Base-by-base conservation (phyloP, 805 yeast species). In the Suhomyces prunicola region DNA sequence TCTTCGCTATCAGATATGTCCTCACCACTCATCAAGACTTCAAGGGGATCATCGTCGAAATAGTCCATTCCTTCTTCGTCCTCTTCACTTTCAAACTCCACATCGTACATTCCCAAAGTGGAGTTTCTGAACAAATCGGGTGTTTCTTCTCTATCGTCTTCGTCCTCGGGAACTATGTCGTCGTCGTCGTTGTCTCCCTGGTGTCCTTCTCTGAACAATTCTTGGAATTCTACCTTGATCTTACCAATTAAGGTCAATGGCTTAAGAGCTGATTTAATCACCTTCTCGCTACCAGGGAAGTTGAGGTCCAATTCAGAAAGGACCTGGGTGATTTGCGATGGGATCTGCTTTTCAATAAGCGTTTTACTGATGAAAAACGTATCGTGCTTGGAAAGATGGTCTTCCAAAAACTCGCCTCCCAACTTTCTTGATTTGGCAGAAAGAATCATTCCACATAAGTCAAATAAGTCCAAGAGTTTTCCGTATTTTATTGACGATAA, bases 51-150 rank as follows among this genome's bases (percentile, higher is more conserved):
- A 41, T 61, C 70, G 15, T 68, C 72, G 41, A 66, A 68, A 46
- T 63, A 69, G 24, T 77, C 82, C 24, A 75, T 79, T 41, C 78
- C 84, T 23, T 74, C 81, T n/a, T 75, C 82, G 23, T 74, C 81
- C 9, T 75, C 82, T 33, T 84, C 87, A 44, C 82, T 81, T 57
- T 83, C 87, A 35, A 81, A 79, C 49, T 86, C 94, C 40, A 88
- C 85, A 60, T 93, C 97, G 65, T 87, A 93, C 96, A 93, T 92
- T 1, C 97, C 97, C 41, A 93, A 75, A 0, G 97, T 89, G 0
- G 97, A 92, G 65, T 94, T 92, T 40, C 87, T 76, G 68, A 93
- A 84, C 62, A 92, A 74, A 65, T 92, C 92, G 0, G 96, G 91
- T 0, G 91, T 82, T 50, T 90, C 93, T 50, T 87, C 96, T 29